These are phyloP conservation scores for Sclerotinia glacialis DNA, from an alignment of 2,329 filamentous ascomycete species.

Conservation along the genomic window DNA sequence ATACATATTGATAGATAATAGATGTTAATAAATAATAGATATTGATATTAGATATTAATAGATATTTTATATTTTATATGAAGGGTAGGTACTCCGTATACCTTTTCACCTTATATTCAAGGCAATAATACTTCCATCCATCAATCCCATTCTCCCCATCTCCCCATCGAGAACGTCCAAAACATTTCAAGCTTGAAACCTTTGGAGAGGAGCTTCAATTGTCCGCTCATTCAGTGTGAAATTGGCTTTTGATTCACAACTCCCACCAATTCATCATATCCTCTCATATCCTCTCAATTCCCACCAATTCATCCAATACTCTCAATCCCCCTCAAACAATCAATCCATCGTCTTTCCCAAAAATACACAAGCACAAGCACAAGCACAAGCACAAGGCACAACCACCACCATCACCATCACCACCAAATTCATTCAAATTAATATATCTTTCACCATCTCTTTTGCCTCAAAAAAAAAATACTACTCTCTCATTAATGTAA, in stretches of 20 bases:
- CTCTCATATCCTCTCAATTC: neutral
- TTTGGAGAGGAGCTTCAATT: constrained; percentile 12
- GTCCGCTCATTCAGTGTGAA: constrained; percentile 9
- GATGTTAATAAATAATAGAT: too few species aligned
- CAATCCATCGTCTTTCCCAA: neutral
- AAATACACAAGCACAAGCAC: neutral
- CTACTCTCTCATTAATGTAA: constrained; percentile 7
- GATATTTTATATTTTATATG: too few species aligned
- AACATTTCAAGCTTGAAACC: constrained; percentile 15
- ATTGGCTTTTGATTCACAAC: constrained; percentile 13
- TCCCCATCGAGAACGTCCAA: constrained; percentile 9
- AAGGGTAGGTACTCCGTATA: too few species aligned
- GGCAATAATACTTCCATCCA: neutral
- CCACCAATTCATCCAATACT: neutral
- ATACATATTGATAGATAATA: too few species aligned
- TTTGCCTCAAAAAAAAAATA: neutral
- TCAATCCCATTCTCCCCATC: neutral
- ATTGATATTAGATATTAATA: too few species aligned
- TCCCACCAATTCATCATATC: neutral
- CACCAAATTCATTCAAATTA: neutral
- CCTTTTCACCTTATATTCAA: neutral
- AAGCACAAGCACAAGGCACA: too few species aligned
- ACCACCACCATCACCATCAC: too few species aligned
- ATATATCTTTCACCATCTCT: constrained; percentile 10
- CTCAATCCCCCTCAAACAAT: neutral